Conservation (phyloP, 164 flowering plant genomes). For the Nymphaea thermarum region DNA sequence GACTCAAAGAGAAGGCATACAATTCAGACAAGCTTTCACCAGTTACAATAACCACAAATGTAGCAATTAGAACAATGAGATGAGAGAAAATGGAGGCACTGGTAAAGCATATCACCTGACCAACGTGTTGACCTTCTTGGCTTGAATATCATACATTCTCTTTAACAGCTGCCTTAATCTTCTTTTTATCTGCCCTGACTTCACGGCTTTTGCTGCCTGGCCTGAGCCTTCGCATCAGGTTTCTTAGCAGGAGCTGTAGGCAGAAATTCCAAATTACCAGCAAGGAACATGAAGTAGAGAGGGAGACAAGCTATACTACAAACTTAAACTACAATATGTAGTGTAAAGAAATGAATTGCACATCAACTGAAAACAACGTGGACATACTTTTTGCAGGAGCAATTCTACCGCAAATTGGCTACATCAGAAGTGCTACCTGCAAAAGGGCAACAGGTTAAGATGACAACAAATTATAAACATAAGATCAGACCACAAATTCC, state of each 20-base stretch:
- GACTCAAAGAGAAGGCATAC: not conserved
- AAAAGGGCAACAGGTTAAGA: too few species aligned
- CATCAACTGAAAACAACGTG: too few species aligned
- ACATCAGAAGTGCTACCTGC: too few species aligned
- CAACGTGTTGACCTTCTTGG: conserved; percentile 80
- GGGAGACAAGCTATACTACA: not conserved
- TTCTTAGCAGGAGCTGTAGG: conserved; percentile 33
- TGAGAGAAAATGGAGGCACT: not conserved
- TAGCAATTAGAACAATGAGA: too few species aligned
- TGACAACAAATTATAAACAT: too few species aligned
- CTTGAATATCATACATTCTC: conserved; percentile 82
- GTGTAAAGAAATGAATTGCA: too few species aligned
- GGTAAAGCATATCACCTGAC: conserved; percentile 35
- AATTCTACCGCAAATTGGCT: too few species aligned
- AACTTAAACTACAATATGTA: not conserved
- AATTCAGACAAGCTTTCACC: not conserved
- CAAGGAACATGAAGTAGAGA: not conserved
- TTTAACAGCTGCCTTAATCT: conserved; percentile 71
- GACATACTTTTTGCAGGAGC: too few species aligned
- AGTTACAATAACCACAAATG: too few species aligned
- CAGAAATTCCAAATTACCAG: not conserved
- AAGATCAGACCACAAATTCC: too few species aligned
- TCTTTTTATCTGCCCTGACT: conserved; percentile 75
- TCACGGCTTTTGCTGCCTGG: conserved; percentile 70
- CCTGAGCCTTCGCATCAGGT: conserved; percentile 62